Conservation (phyloP, 257 asterid species). For the Leonotis leonurus region DNA sequence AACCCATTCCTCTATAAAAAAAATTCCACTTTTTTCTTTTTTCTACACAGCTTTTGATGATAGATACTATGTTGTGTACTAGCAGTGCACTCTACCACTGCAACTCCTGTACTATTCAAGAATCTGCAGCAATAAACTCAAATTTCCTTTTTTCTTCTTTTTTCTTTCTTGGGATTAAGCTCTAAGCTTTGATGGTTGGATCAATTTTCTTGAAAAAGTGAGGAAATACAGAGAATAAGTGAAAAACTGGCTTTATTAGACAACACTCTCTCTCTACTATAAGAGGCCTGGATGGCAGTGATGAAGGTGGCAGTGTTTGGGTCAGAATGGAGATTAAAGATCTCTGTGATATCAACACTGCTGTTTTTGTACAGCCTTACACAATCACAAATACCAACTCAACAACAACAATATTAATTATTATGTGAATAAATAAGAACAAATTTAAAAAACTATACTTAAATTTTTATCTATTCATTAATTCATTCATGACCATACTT, state of each 20-base stretch:
- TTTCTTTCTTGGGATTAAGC: too few species aligned
- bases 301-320: conserved; percentile 65
- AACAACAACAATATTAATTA: too few species aligned
- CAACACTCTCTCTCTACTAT: conserved; percentile 15
- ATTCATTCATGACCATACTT: background rate
- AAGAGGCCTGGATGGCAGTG: conserved; percentile 47
- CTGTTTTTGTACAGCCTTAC: conserved; percentile 41
- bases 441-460: background rate
- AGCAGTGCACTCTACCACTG: conserved; percentile 14
- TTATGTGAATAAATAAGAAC: too few species aligned
- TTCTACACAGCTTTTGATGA: conserved; percentile 37
- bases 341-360: conserved; percentile 44
- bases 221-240: background rate
- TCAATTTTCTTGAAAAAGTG: conserved; percentile 16
- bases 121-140: conserved; percentile 9
- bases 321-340: conserved; percentile 75
- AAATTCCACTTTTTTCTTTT: too few species aligned
- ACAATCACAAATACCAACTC: conserved; percentile 30
- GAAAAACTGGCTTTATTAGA: too few species aligned
- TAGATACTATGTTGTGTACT: conserved; percentile 11
- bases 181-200: conserved; percentile 9
- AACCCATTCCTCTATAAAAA: conserved; percentile 78
- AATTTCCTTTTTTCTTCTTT: background rate
- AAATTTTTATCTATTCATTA: background rate
- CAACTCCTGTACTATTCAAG: conserved; percentile 16